Conservation (phyloP, 768 basidiomycete genomes). For the Mycena epipterygia region DNA sequence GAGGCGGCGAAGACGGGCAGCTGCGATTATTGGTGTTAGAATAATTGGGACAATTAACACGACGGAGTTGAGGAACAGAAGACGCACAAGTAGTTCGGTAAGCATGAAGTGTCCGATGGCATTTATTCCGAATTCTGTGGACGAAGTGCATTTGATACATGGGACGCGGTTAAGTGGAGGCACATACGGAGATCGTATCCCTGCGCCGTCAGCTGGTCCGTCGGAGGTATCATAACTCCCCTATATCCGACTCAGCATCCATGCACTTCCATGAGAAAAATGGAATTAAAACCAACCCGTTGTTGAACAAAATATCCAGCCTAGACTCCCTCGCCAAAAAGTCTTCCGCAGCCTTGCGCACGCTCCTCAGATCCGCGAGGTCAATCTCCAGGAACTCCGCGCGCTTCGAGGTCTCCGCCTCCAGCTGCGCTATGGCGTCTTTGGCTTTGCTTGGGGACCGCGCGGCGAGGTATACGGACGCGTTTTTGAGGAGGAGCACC, state of each 20-base stretch:
- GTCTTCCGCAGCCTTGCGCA: conserved; percentile 55
- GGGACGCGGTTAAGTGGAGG: not conserved
- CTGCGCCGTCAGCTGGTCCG: conserved; percentile 45
- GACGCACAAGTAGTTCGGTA: conserved; percentile 41
- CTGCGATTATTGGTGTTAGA: not conserved
- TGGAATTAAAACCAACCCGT: conserved; percentile 29
- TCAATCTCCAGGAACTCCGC: conserved; percentile 57
- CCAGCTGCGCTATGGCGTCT: conserved; percentile 43
- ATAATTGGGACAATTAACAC: too few relatives aligned
- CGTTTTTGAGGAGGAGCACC: conserved; percentile 43
- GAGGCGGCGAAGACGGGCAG: conserved; percentile 27
- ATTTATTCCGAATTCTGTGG: conserved; percentile 54
- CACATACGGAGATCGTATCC: conserved; percentile 52
- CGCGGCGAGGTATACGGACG: conserved; percentile 47
- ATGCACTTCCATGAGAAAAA: too few relatives aligned
- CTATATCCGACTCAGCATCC: conserved; percentile 31
- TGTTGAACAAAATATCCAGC: conserved; percentile 40
- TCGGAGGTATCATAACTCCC: conserved; percentile 54
- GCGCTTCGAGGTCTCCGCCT: conserved; percentile 25
- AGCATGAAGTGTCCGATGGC: conserved; percentile 46
- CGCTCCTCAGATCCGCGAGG: conserved; percentile 51
- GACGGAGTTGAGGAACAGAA: not conserved
- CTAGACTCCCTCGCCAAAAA: conserved; percentile 41
- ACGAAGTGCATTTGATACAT: not conserved
- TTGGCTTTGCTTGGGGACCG: conserved; percentile 40